phyloP scores from a whole-genome alignment of 169 alveolate genomes.

The Miamiensis avidus region DNA sequence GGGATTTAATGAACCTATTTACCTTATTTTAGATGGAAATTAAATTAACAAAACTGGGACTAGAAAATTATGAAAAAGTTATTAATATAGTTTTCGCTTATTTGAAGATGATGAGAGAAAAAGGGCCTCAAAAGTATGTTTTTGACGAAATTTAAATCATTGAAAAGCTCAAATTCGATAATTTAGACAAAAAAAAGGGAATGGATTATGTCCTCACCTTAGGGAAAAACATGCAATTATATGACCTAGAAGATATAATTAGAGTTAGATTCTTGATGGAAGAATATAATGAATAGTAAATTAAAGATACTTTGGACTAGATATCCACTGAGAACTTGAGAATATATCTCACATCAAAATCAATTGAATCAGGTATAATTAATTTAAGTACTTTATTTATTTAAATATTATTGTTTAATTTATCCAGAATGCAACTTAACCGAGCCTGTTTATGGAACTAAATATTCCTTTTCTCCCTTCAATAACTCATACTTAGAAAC shows the following conservation, averaged over 20 bases:
- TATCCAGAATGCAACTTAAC: constrained; percentile 48
- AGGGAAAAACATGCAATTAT: constrained; percentile 49
- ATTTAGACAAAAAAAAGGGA: constrained; percentile 66
- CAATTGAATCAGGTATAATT: constrained; percentile 42
- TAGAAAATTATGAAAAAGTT: constrained; percentile 63
- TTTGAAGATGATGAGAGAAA: constrained; percentile 61
- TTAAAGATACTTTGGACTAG: constrained; percentile 46
- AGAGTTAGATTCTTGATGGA: constrained; percentile 47
- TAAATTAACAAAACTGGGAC: constrained; percentile 78
- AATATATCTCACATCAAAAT: constrained; percentile 57
- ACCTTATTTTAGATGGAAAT: constrained; percentile 53
- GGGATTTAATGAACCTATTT: constrained; percentile 43
- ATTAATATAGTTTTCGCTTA: constrained; percentile 61
- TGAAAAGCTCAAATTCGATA: constrained; percentile 57
- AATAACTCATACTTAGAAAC: neutral
- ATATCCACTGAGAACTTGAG: constrained; percentile 54
- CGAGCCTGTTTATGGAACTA: constrained; percentile 73
- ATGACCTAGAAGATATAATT: constrained; percentile 58
- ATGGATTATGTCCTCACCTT: constrained; percentile 31
- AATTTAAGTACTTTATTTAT: no score
- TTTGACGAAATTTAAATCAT: constrained; percentile 68
- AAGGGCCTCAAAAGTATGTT: constrained; percentile 72
- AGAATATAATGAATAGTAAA: constrained; percentile 59
- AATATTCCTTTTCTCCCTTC: constrained; percentile 57
- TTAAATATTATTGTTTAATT: no score